Percentiles rank a stretch among this genome's conserved stretches.
These are phyloP conservation scores for Lodderomyces theae DNA, from an alignment of 1,139 yeast species.

Conservation along the genomic window DNA sequence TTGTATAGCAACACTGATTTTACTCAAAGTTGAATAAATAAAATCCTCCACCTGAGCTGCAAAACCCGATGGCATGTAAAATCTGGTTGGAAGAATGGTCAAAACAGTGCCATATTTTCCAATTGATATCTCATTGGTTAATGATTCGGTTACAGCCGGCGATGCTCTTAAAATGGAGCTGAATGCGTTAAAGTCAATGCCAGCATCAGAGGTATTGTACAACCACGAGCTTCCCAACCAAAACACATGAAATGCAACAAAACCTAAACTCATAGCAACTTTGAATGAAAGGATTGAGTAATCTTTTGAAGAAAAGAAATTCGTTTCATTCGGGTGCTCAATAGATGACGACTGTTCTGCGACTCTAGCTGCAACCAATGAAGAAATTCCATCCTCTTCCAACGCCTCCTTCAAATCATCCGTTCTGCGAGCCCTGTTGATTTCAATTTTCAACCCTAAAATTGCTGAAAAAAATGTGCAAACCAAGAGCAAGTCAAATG, in stretches of 20 bases:
- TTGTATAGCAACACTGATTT: slow-evolving; percentile 69
- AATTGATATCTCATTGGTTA: slow-evolving; percentile 42
- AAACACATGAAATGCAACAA: slow-evolving; percentile 70
- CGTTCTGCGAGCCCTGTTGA: slow-evolving; percentile 82
- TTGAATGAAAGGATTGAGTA: slow-evolving; percentile 59
- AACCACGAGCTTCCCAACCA: slow-evolving; percentile 76
- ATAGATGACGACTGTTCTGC: slow-evolving; percentile 60
- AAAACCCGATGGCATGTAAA: slow-evolving; percentile 66
- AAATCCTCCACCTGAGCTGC: slow-evolving; percentile 67
- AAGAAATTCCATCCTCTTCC: slow-evolving; percentile 91
- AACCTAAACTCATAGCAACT: slow-evolving; percentile 62
- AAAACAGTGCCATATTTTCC: slow-evolving; percentile 54
- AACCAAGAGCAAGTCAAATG: slow-evolving; percentile 71
- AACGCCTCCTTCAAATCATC: slow-evolving; percentile 76
- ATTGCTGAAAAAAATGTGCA: slow-evolving; percentile 85
- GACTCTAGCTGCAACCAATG: slow-evolving; percentile 58
- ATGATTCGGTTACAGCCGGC: slow-evolving; percentile 34
- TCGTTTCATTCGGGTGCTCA: slow-evolving; percentile 33
- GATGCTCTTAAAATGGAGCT: slow-evolving; percentile 20
- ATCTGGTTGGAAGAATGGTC: slow-evolving; percentile 65
- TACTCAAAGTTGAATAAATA: slow-evolving; percentile 50
- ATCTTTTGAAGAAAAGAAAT: slow-evolving; percentile 26
- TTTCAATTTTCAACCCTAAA: slow-evolving; percentile 85
- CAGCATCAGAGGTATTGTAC: slow-evolving; percentile 36
- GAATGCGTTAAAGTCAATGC: slow-evolving; percentile 11